A percentile compares a stretch with the other conserved stretches of the same genome.
Evolutionary conservation across 768 basidiomycete species (phyloP).

Genomic region (Amanita pseudoporphyria): DNA sequence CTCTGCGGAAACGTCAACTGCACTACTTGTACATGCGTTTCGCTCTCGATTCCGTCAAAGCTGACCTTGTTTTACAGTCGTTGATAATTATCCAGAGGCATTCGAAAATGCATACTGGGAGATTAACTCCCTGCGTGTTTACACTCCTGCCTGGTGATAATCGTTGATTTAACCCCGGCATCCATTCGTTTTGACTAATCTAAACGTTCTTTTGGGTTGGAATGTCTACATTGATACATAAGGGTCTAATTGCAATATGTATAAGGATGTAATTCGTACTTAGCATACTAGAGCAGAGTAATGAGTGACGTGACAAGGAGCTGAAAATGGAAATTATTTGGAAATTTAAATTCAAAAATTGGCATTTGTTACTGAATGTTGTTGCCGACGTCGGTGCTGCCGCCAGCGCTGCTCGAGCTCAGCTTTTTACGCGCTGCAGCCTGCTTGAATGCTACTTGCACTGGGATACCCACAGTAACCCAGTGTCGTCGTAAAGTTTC

Average conservation of each 20-base stretch:
- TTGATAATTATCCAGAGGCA: slow-evolving; percentile 45
- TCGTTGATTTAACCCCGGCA: neutral
- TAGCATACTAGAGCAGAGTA: neutral
- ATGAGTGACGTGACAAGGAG: slow-evolving; percentile 14
- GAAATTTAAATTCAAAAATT: slow-evolving; percentile 18
- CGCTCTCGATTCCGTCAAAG: too few relatives aligned
- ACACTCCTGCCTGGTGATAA: slow-evolving; percentile 19
- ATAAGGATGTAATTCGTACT: neutral
- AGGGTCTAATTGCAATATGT: neutral
- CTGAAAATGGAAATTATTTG: too few relatives aligned
- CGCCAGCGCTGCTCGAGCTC: neutral
- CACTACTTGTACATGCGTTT: slow-evolving; percentile 25
- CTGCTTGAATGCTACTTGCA: neutral
- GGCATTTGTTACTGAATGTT: slow-evolving; percentile 12
- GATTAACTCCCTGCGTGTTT: slow-evolving; percentile 51
- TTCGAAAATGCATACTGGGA: slow-evolving; percentile 66
- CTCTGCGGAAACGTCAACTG: slow-evolving; percentile 34
- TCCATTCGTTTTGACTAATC: neutral
- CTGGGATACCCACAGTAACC: neutral
- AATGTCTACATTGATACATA: neutral
- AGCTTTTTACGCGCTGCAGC: neutral
- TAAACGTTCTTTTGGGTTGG: neutral
- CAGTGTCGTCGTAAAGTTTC: neutral
- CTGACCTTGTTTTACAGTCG: slow-evolving; percentile 26
- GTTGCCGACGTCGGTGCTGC: slow-evolving; percentile 2